These are phyloP conservation scores for Agaricus blazei DNA, from an alignment of 768 basidiomycete genomes.

Conservation along the genomic window DNA sequence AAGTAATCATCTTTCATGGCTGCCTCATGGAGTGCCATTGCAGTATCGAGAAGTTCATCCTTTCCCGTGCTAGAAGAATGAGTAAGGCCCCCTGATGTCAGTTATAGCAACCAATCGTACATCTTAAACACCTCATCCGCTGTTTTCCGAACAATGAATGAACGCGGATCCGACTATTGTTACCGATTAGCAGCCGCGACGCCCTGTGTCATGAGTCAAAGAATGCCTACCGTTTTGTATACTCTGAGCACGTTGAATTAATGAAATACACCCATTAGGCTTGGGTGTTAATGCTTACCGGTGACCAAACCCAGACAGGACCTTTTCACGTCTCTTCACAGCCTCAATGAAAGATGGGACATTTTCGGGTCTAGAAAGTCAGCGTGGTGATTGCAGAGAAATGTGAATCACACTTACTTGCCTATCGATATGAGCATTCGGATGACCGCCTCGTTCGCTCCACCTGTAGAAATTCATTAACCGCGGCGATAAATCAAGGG, in stretches of 20 bases:
- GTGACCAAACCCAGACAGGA: slow-evolving; percentile 89
- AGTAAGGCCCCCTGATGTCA: neutral
- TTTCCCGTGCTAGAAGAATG: slow-evolving; percentile 60
- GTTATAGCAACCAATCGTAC: slow-evolving; percentile 32
- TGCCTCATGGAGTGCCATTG: slow-evolving; percentile 82
- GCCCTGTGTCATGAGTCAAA: neutral
- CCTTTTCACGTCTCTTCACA: slow-evolving; percentile 85
- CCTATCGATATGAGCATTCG: slow-evolving; percentile 90
- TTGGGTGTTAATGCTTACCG: slow-evolving; percentile 24
- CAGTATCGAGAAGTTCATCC: slow-evolving; percentile 82
- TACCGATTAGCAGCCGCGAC: slow-evolving; percentile 1
- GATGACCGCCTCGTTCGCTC: slow-evolving; percentile 92
- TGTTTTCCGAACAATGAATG: slow-evolving; percentile 85
- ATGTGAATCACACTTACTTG: slow-evolving; percentile 37
- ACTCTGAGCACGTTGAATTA: slow-evolving; percentile 25
- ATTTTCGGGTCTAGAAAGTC: slow-evolving; percentile 58
- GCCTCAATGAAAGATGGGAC: slow-evolving; percentile 82
- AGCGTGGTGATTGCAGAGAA: neutral
- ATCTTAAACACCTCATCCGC: slow-evolving; percentile 91
- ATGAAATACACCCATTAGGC: neutral
- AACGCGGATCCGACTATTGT: slow-evolving; percentile 79
- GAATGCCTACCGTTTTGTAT: slow-evolving; percentile 60
- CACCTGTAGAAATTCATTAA: slow-evolving; percentile 38
- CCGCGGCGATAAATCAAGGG: neutral
- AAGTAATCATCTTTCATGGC: slow-evolving; percentile 93